A percentile compares a stretch with the other conserved stretches of the same genome.
Conservation (phyloP, 169 alveolate genomes). For the Theileria luwenshuni region DNA sequence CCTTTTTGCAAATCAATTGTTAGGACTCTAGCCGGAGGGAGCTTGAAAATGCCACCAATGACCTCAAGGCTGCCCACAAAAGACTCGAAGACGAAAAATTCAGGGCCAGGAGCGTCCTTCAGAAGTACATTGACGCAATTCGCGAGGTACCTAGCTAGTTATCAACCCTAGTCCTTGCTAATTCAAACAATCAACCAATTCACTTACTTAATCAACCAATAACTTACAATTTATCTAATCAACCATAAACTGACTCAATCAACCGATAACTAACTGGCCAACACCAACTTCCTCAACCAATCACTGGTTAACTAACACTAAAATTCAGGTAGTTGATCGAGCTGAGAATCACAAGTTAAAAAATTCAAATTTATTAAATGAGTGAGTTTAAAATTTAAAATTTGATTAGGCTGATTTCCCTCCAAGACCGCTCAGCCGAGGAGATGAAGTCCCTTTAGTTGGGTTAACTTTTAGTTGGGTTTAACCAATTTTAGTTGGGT, state of each 20-base stretch:
- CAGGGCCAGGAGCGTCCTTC: background rate
- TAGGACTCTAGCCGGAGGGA: conserved; percentile 10
- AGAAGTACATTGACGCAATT: background rate
- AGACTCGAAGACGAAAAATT: background rate
- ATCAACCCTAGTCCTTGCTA: too few species aligned
- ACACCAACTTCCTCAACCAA: too few species aligned
- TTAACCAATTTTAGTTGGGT: too few species aligned
- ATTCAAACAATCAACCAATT: too few species aligned
- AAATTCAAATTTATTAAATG: conserved; percentile 28
- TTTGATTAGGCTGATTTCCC: conserved; percentile 27
- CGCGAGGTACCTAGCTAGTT: too few species aligned
- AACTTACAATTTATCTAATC: too few species aligned
- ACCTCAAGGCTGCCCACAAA: conserved; percentile 1
- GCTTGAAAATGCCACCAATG: conserved; percentile 13
- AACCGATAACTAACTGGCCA: too few species aligned
- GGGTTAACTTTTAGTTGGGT: too few species aligned
- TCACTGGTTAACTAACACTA: too few species aligned
- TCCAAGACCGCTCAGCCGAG: conserved; percentile 15
- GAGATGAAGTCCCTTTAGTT: too few species aligned
- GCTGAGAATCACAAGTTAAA: conserved; percentile 20
- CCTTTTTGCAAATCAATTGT: background rate
- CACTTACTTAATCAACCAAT: too few species aligned
- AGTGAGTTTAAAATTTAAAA: conserved; percentile 9
- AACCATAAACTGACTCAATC: too few species aligned
- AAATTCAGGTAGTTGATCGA: conserved; percentile 1